Evolutionary conservation across 2,329 filamentous ascomycete species (phyloP).

Genomic region (Verticillium nonalfalfae): DNA sequence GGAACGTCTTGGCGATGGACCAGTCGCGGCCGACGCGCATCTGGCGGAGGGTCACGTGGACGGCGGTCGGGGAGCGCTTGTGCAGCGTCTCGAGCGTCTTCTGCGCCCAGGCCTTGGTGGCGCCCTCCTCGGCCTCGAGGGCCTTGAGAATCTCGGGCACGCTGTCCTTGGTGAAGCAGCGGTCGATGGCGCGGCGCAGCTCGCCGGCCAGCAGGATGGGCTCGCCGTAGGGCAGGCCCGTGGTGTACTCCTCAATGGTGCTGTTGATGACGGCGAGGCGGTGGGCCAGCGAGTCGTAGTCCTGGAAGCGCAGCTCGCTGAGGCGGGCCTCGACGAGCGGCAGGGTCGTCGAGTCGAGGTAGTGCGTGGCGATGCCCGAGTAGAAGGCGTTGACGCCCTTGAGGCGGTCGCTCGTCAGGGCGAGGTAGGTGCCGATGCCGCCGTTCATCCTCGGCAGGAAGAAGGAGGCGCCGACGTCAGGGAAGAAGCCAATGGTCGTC

Average conservation of each 20-base stretch:
- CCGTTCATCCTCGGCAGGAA: conserved; percentile 90
- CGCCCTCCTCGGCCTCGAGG: conserved; percentile 46
- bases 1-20: conserved; percentile 80
- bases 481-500: conserved; percentile 97
- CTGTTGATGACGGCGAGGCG: conserved; percentile 70
- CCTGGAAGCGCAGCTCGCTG: conserved; percentile 82
- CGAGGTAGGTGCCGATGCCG: conserved; percentile 82
- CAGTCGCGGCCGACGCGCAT: conserved; percentile 71
- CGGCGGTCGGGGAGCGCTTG: conserved; percentile 75
- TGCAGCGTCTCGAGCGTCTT: conserved; percentile 71
- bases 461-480: conserved; percentile 93
- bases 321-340: conserved; percentile 77
- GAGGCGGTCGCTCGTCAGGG: conserved; percentile 79
- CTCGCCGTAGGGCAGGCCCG: conserved; percentile 73
- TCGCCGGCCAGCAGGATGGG: conserved; percentile 61
- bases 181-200: conserved; percentile 76
- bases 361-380: conserved; percentile 90
- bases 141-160: conserved; percentile 66
- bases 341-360: conserved; percentile 84
- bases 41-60: conserved; percentile 78
- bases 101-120: conserved; percentile 67
- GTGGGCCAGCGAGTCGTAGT: conserved; percentile 57
- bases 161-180: conserved; percentile 64
- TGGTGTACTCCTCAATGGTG: conserved; percentile 88
- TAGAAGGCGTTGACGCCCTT: conserved; percentile 83